These are phyloP conservation scores for Erythrobasidium yunnanense DNA, from an alignment of 768 basidiomycete species.

Conservation along the genomic window DNA sequence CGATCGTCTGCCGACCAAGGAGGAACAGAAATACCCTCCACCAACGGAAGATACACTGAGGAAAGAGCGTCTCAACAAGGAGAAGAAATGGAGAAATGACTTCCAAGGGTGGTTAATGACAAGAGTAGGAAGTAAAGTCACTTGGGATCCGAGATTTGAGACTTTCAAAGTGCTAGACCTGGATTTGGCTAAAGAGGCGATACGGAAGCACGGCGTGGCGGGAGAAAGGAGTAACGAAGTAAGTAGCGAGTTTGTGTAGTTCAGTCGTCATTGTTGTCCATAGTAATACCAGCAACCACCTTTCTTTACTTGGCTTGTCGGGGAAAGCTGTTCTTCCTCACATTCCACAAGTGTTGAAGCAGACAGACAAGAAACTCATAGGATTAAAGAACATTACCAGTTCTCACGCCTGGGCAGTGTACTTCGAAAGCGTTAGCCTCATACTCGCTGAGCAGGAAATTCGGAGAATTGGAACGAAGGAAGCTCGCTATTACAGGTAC, in stretches of 20 bases:
- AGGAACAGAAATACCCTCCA: conserved; percentile 65
- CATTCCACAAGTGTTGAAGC: too few relatives aligned
- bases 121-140: conserved; percentile 52
- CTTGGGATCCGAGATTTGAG: conserved; percentile 62
- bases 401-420: too few relatives aligned
- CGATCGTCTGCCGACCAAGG: conserved; percentile 71
- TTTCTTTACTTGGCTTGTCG: too few relatives aligned
- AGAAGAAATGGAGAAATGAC: conserved; percentile 71
- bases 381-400: too few relatives aligned
- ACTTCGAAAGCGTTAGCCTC: too few relatives aligned
- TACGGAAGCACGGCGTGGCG: not conserved
- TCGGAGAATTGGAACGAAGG: too few relatives aligned
- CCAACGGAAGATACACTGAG: conserved; percentile 79
- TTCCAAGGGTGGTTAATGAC: conserved; percentile 69
- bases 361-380: too few relatives aligned
- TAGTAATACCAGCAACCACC: too few relatives aligned
- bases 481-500: too few relatives aligned
- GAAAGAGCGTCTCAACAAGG: conserved; percentile 78
- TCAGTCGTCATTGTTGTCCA: too few relatives aligned
- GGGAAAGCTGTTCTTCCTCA: too few relatives aligned
- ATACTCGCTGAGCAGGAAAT: too few relatives aligned
- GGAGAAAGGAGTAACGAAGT: not conserved
- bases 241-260: not conserved
- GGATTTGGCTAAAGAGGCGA: not conserved
- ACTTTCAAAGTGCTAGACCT: conserved; percentile 17